Conservation (phyloP, 140 eudicot species). For the Senecio squalidus region DNA sequence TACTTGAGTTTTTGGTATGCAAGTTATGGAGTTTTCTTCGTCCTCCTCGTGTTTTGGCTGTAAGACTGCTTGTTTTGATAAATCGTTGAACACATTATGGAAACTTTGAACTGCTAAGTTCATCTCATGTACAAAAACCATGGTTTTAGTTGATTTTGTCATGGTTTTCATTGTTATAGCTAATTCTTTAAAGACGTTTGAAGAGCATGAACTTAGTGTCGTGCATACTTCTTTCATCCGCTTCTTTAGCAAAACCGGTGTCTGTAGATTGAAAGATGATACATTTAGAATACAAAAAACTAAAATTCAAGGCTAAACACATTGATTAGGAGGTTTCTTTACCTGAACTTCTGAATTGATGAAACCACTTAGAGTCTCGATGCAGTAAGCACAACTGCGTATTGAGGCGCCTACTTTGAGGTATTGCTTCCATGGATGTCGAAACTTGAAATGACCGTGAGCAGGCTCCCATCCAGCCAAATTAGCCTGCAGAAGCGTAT, state of each 20-base stretch:
- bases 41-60: constrained; percentile 6
- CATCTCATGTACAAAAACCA: constrained; percentile 51
- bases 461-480: constrained; percentile 97
- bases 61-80: constrained; percentile 34
- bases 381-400: constrained; percentile 72
- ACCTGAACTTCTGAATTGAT: constrained; percentile 54
- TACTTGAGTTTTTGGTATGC: constrained; percentile 7
- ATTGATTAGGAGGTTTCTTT: background rate
- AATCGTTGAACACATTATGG: constrained; percentile 40
- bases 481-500: constrained; percentile 48
- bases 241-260: constrained; percentile 57
- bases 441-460: constrained; percentile 65
- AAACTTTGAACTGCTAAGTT: constrained; percentile 50
- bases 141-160: constrained; percentile 52
- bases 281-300: constrained; percentile 1
- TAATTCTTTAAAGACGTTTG: constrained; percentile 61
- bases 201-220: constrained; percentile 40
- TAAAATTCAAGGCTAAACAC: background rate
- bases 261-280: constrained; percentile 31
- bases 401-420: constrained; percentile 69
- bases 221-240: constrained; percentile 55
- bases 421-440: constrained; percentile 92
- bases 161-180: constrained; percentile 47
- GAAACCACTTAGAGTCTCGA: constrained; percentile 64
- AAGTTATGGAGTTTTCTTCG: constrained; percentile 1